phyloP scores from a whole-genome alignment of 805 yeast species.

The Candida manassasensis region DNA sequence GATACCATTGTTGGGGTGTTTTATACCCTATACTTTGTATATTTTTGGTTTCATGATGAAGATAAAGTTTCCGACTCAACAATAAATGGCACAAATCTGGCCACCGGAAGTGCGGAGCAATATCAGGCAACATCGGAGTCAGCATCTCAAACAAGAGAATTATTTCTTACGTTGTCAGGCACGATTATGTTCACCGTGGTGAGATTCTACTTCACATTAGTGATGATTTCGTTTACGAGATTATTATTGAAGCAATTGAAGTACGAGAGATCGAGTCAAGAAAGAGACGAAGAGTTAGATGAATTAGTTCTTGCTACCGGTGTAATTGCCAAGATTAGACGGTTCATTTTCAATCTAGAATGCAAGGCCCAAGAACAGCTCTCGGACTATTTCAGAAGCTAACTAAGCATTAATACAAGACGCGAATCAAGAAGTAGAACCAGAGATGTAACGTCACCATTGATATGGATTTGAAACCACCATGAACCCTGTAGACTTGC shows the following conservation, averaged over 20 bases:
- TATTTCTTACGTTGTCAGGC: constrained; percentile 50
- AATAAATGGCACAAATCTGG: background rate
- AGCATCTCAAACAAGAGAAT: constrained; percentile 54
- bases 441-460: no score
- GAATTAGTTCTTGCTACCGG: constrained; percentile 17
- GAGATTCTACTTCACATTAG: constrained; percentile 57
- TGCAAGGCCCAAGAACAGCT: constrained; percentile 26
- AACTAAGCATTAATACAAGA: background rate
- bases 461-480: no score
- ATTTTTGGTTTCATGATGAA: constrained; percentile 64
- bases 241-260: constrained; percentile 43
- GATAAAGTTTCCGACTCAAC: constrained; percentile 19
- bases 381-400: constrained; percentile 16
- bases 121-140: constrained; percentile 42
- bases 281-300: constrained; percentile 25
- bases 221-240: constrained; percentile 56
- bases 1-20: constrained; percentile 67
- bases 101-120: constrained; percentile 8
- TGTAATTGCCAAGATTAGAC: constrained; percentile 16
- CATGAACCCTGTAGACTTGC: no score
- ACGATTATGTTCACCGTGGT: constrained; percentile 43
- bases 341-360: constrained; percentile 25
- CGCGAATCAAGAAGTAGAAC: no score
- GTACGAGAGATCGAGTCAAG: constrained; percentile 20
- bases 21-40: constrained; percentile 70